A percentile compares a stretch with the other conserved stretches of the same genome.
Evolutionary conservation across 1,139 yeast species (phyloP).

Genomic region (Barnettozyma hawaiiensis): DNA sequence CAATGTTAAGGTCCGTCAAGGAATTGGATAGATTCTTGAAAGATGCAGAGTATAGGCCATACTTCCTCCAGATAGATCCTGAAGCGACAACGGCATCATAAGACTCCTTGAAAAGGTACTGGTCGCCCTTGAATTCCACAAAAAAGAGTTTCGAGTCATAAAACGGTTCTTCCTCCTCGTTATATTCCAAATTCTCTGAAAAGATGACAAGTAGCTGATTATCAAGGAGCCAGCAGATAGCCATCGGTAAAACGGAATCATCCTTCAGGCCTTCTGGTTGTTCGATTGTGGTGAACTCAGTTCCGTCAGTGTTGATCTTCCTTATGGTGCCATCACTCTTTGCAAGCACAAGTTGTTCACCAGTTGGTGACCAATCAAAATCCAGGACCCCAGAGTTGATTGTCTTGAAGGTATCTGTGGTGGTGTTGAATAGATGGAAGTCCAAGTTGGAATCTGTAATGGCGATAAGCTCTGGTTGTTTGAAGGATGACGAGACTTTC

Average conservation of each 20-base stretch:
- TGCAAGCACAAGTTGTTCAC: constrained; percentile 29
- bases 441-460: constrained; percentile 20
- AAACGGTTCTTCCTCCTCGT: constrained; percentile 18
- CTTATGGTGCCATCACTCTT: constrained; percentile 22
- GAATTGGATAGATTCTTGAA: constrained; percentile 42
- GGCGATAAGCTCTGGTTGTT: constrained; percentile 15
- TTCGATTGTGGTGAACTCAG: constrained; percentile 19
- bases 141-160: constrained; percentile 15
- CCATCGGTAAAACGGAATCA: constrained; percentile 14
- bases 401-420: background rate
- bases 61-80: constrained; percentile 46
- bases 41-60: constrained; percentile 41
- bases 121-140: constrained; percentile 8
- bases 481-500: constrained; percentile 16
- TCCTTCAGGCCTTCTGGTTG: constrained; percentile 21
- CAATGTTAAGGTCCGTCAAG: constrained; percentile 33
- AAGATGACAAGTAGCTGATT: constrained; percentile 16
- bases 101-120: constrained; percentile 30
- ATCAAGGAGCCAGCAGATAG: constrained; percentile 18
- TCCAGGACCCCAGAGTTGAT: constrained; percentile 22
- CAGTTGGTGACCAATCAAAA: constrained; percentile 32
- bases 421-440: constrained; percentile 17
- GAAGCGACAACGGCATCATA: constrained; percentile 55
- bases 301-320: constrained; percentile 26
- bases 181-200: constrained; percentile 15